Base-by-base conservation (phyloP, 306 rosid species). In the Cucurbita maxima region DNA sequence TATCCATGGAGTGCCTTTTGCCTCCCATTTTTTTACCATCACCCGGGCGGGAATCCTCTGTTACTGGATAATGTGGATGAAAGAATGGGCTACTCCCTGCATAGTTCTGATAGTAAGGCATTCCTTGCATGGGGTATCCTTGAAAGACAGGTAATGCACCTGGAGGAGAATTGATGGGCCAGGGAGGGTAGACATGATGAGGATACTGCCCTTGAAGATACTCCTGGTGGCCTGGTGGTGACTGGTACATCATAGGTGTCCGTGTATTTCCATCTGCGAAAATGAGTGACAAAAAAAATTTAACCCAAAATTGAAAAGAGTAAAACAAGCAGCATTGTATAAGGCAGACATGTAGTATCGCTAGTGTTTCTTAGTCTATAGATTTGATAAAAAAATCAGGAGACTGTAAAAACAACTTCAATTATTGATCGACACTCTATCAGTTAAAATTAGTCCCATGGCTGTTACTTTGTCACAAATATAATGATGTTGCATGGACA, bases 81-180 rank as follows among this genome's bases (percentile, higher is more conserved):
- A 82, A 83, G 80, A 43, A 88, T 2, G 91, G 96, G 81, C 85
- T 52, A 72, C 84, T 80, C 76, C 96, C 99, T 3, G 89, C 92
- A 83, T 86, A 89, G 71, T 86, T 70, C 76, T 81, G 97, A 81
- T 86, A 95, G 82, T 89, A 95, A 71, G 97, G 97, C 82, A 95
- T 89, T 80, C 99, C 99, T 77, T 90, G 98, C 83, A 93, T 84
- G 47, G 96, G 90, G 84, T 86, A 95, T 74, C 92, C 85, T 69
- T 74, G 97, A 87, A 74, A 91, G 77, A 82, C 88, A 4, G 99
- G 99, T 7, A 87, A 22, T 41, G 91, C 58, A 41, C 97, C 96
- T 1, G 92, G 88, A 41, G 96, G 87, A 84, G 96, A 87, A 83
- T 91, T 94, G 79, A 91, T 71, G 75, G 96, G 97, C 99, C 99